A percentile compares a stretch with the other conserved stretches of the same genome.
Conservation (phyloP, 2,329 filamentous ascomycete species). For the Paraphoma sp. region DNA sequence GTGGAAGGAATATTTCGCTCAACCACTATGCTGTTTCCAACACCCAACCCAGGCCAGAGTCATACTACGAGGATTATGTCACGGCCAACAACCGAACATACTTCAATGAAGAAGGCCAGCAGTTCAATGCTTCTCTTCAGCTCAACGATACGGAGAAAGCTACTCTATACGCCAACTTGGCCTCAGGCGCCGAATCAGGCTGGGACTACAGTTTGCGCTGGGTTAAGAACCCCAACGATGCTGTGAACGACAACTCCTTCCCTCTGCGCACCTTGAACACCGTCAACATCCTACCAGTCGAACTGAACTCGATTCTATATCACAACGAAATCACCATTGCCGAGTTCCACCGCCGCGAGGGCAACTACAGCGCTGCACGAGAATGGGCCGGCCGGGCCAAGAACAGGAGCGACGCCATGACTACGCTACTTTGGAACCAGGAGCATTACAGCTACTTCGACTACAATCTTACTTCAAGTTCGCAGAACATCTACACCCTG, state of each 20-base stretch:
- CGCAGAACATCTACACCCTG: constrained; percentile 63
- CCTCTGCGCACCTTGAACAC: constrained; percentile 70
- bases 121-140: constrained; percentile 60
- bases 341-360: constrained; percentile 59
- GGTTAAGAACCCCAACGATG: constrained; percentile 64
- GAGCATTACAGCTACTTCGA: constrained; percentile 71
- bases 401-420: constrained; percentile 67
- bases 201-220: constrained; percentile 70
- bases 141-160: constrained; percentile 62
- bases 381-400: constrained; percentile 59
- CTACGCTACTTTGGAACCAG: constrained; percentile 68
- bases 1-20: constrained; percentile 60
- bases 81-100: constrained; percentile 72
- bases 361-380: constrained; percentile 58
- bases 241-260: constrained; percentile 67
- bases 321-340: constrained; percentile 68
- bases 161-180: constrained; percentile 66
- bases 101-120: constrained; percentile 63
- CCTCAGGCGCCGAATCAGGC: constrained; percentile 70
- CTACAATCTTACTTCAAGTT: constrained; percentile 67
- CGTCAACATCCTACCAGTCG: constrained; percentile 65
- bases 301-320: constrained; percentile 73
- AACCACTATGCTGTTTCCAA: constrained; percentile 69
- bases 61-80: constrained; percentile 69
- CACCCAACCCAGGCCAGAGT: constrained; percentile 71